These are phyloP conservation scores for Chaetomiaceae sp. DNA, from an alignment of 2,329 filamentous ascomycete genomes.

Conservation along the genomic window DNA sequence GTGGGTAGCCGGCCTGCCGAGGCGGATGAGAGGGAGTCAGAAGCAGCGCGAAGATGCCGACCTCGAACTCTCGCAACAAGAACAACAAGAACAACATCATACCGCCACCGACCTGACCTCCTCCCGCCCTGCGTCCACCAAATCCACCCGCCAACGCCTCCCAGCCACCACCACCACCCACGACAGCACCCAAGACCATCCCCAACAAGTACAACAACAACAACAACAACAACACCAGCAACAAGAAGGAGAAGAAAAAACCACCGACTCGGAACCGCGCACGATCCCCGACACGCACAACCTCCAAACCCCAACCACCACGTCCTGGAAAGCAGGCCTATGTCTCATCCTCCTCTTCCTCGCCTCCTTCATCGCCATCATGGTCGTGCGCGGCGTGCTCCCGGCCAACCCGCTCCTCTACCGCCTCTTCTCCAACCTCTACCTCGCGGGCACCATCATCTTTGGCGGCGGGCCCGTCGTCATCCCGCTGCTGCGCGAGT, in stretches of 20 bases:
- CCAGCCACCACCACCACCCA: background rate
- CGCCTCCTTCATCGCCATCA: constrained; percentile 50
- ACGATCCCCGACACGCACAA: constrained; percentile 32
- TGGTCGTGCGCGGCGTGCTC: constrained; percentile 46
- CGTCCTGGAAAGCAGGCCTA: constrained; percentile 40
- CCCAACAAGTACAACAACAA: background rate
- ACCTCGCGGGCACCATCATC: constrained; percentile 66
- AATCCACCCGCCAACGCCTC: constrained; percentile 7
- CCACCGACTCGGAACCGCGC: no score
- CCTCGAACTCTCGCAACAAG: background rate
- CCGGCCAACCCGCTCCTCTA: constrained; percentile 44
- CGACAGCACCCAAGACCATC: no score
- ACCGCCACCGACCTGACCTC: background rate
- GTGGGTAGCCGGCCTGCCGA: background rate
- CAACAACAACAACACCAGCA: background rate
- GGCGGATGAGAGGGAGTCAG: background rate
- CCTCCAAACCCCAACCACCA: constrained; percentile 34
- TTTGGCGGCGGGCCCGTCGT: constrained; percentile 63
- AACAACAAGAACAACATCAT: background rate
- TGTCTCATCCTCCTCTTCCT: constrained; percentile 48
- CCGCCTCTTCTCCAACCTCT: constrained; percentile 66
- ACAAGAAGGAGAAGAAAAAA: no score
- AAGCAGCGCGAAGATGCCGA: background rate
- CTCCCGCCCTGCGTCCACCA: background rate
- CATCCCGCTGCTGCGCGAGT: constrained; percentile 58